These are phyloP conservation scores for Zangia roseola DNA, from an alignment of 768 basidiomycete genomes.

Conservation along the genomic window DNA sequence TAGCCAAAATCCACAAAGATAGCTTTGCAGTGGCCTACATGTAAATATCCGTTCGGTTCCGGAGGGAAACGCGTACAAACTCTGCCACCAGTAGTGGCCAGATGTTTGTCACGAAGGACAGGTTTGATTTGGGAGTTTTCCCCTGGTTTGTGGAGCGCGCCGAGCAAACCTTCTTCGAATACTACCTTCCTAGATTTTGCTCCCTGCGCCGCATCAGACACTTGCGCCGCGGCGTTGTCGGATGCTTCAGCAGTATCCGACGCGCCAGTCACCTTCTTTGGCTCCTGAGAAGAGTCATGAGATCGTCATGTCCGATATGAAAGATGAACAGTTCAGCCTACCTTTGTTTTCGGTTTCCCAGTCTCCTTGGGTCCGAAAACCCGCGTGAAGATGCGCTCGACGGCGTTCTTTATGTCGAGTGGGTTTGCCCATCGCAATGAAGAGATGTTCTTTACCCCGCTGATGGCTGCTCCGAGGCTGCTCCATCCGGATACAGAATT, in stretches of 20 bases:
- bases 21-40: slow-evolving; percentile 96
- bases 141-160: slow-evolving; percentile 88
- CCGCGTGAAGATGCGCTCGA: slow-evolving; percentile 65
- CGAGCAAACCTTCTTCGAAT: slow-evolving; percentile 94
- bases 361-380: slow-evolving; percentile 73
- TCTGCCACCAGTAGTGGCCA: slow-evolving; percentile 73
- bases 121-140: slow-evolving; percentile 86
- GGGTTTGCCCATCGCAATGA: slow-evolving; percentile 80
- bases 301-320: not conserved
- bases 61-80: slow-evolving; percentile 98
- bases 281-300: slow-evolving; percentile 36
- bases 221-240: slow-evolving; percentile 25
- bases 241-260: slow-evolving; percentile 4
- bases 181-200: slow-evolving; percentile 54
- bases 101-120: slow-evolving; percentile 75
- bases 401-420: slow-evolving; percentile 79
- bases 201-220: slow-evolving; percentile 37
- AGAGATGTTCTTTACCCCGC: slow-evolving; percentile 57
- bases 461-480: slow-evolving; percentile 65
- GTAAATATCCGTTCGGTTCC: slow-evolving; percentile 96
- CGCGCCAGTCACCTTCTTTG: slow-evolving; percentile 43
- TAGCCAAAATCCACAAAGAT: slow-evolving; percentile 99
- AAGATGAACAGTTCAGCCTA: slow-evolving; percentile 22
- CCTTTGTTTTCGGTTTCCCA: slow-evolving; percentile 67
- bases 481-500: slow-evolving; percentile 69